Base-by-base conservation (phyloP, 1,284 basidiomycete species). In the Irpex rosettiformis region DNA sequence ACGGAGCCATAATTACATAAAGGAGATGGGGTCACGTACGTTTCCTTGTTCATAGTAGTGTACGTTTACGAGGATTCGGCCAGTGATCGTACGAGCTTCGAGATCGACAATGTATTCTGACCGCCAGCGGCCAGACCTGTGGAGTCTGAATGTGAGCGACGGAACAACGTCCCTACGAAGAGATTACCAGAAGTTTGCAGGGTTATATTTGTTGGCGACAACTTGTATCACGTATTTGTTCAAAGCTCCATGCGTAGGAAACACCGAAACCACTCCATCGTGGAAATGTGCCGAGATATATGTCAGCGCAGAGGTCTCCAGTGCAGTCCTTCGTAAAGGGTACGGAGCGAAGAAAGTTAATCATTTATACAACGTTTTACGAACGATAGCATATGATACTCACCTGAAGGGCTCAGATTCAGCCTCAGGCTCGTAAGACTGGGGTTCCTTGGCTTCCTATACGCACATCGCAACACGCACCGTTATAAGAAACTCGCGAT, bases 21-120 rank as follows among this genome's bases (percentile, higher is more conserved):
- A 29, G 24, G 48, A 11, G 56, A 37, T 24, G 29, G n/a, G n/a
- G 54, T 28, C 18, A 70, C 81, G 59, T 62, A 94, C 95, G 70
- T 96, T 96, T 67, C 94, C 95, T 73, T 96, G 94, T 72, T 98
- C 95, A 69, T 94, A 98, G 70, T 98, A 98, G 72, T 98, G 95
- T 24, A 96, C 89, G 67, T 94, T 91, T 51, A 94, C 82, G 21
- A 88, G 75, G 27, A 95, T 84, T 63, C 77, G 85, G 0, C 94
- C 89, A 22, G 74, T 68, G 11, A 91, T 73, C 60, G 73, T 79
- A 61, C 80, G 81, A 43, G 79, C 75, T 33, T 75, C 77, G 16
- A 88, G 67, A 67, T 90, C 80, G 57, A 92, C 73, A 28, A 75
- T 68, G 65, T 91, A 90, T 67, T 89, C 82, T n/a, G 90, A 91